Conservation (phyloP, 2,329 filamentous ascomycete species). For the Cladosporium sp. region DNA sequence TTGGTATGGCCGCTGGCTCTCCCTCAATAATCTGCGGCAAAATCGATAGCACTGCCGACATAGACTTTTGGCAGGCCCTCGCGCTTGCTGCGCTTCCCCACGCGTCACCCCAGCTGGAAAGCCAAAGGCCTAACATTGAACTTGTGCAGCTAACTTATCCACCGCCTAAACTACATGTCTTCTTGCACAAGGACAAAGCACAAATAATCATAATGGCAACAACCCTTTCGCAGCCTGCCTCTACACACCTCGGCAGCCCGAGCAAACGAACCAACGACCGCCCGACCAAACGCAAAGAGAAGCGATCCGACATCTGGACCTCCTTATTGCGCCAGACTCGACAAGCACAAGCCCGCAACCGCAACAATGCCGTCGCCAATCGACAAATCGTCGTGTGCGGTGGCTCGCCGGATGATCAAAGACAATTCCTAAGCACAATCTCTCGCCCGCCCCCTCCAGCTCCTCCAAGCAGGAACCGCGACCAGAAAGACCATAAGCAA, state of each 20-base stretch:
- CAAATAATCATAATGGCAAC: neutral
- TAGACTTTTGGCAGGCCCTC: neutral
- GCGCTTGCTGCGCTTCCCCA: neutral
- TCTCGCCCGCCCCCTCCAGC: slow-evolving; percentile 26
- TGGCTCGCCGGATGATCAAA: slow-evolving; percentile 29
- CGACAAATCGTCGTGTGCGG: slow-evolving; percentile 29
- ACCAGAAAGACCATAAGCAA: slow-evolving; percentile 15
- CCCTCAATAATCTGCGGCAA: slow-evolving; percentile 4
- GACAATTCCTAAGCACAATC: slow-evolving; percentile 24
- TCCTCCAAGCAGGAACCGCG: slow-evolving; percentile 20
- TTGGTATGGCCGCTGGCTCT: too few relatives aligned
- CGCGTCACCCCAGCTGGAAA: neutral
- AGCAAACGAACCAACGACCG: slow-evolving; percentile 1
- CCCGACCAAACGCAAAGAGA: slow-evolving; percentile 20
- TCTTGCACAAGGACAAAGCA: neutral
- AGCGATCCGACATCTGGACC: slow-evolving; percentile 31
- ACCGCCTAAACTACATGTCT: neutral
- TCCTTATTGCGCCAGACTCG: slow-evolving; percentile 30
- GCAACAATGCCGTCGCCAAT: slow-evolving; percentile 28
- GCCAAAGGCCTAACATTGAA: too few relatives aligned
- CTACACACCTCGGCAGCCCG: slow-evolving; percentile 3
- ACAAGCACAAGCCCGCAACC: slow-evolving; percentile 31
- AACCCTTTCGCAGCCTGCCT: neutral
- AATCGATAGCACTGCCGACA: neutral
- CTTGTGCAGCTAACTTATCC: too few relatives aligned